Percentiles rank a stretch among this genome's conserved stretches.
Conservation (phyloP, 2,329 filamentous ascomycete genomes). For the Berkeleyomyces basicola region DNA sequence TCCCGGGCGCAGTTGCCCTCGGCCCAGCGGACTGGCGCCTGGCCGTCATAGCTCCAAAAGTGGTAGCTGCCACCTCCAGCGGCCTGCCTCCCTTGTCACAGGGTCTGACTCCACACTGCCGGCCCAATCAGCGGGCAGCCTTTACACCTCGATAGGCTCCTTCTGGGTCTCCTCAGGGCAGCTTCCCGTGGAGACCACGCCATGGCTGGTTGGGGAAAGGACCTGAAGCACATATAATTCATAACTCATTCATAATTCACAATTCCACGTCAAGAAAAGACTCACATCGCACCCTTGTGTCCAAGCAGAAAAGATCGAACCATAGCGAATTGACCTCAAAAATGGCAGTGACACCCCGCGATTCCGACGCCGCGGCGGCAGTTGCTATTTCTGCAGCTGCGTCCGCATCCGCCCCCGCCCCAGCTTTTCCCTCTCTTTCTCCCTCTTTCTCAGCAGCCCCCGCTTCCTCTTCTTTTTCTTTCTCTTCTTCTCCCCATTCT, state of each 20-base stretch:
- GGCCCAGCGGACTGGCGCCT: too few relatives aligned
- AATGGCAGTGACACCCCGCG: constrained; percentile 12
- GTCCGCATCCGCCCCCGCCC: background rate
- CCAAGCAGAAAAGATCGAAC: background rate
- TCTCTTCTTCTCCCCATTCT: constrained; percentile 17
- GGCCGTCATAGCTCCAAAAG: too few relatives aligned
- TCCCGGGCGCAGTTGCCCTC: too few relatives aligned
- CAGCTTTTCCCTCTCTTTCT: constrained; percentile 17
- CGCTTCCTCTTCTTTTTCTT: constrained; percentile 17
- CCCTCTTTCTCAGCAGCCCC: constrained; percentile 17
- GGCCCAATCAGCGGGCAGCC: background rate
- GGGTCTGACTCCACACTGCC: background rate
- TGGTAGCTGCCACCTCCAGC: background rate
- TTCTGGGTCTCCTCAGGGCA: too few relatives aligned
- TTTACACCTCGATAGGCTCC: too few relatives aligned
- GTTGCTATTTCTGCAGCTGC: constrained; percentile 13
- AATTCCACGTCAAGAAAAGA: background rate
- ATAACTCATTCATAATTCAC: too few relatives aligned
- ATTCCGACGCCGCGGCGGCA: constrained; percentile 16
- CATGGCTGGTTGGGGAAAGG: too few relatives aligned
- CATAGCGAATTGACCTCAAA: constrained; percentile 8
- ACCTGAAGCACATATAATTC: too few relatives aligned
- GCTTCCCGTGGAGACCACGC: too few relatives aligned
- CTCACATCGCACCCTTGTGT: constrained; percentile 7
- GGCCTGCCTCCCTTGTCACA: background rate